Base-by-base conservation (phyloP, 2,329 filamentous ascomycete genomes). In the Teratosphaeria nubilosa region DNA sequence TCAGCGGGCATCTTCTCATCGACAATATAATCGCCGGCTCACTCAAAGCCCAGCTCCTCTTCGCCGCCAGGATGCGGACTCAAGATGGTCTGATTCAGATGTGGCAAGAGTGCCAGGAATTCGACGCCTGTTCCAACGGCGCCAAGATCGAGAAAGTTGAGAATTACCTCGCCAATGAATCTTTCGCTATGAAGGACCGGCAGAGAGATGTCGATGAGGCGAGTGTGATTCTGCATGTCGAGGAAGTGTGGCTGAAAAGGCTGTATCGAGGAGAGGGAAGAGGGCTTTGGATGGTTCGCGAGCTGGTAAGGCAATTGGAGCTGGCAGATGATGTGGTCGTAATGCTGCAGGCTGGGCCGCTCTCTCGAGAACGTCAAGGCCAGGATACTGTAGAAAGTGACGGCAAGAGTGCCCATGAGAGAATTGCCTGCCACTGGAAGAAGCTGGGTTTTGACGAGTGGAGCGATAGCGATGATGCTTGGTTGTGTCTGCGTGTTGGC, bases 381-480 rank as follows among this genome's bases (percentile, higher is more conserved):
- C 16, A 20, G 7, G 41, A 48, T 3, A 20, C 9, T 20, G 1
- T 5, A 20, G 45, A 22, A 20, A 20, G 55, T 11, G 34, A 45
- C 25, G 30, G 24, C 13, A 53, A 53, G n/a, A 55, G 62, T 10
- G 62, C 58, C 20, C 56, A 58, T 13, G 61, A 60, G 54, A 63
- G 60, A 54, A 54, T 64, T 53, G 59, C 58, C 20, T 56, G 54
- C 16, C 60, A 64, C 56, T 65, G 62, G 61, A 61, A 52, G 53
- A 51, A 58, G 53, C 45, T 65, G 32, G 59, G 61, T 9, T 64
- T 64, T 25, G 30, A 41, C 13, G 56, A 51, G 31, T 66, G 64
- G 64, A 66, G 64, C 53, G 51, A 60, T n/a, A 64, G 54, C 37
- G 64, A 66, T 54, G 55, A 56, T 24, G 56, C 61, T 30, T 66